phyloP scores from a whole-genome alignment of 768 basidiomycete genomes.

The Coprinopsis cinerea region DNA sequence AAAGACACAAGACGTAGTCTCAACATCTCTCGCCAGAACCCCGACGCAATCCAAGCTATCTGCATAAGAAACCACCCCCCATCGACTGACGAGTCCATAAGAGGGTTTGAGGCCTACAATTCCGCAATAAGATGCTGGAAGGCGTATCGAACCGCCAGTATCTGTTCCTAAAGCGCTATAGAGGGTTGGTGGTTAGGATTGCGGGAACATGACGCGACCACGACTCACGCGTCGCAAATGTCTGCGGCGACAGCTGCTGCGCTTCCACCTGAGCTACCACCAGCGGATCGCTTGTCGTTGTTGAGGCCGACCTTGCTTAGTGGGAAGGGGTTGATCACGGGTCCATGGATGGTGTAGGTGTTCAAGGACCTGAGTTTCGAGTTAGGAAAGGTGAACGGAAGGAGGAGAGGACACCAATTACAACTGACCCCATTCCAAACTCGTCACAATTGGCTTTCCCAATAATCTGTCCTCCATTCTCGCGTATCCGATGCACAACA shows the following conservation, averaged over 20 bases:
- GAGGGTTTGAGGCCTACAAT: conserved; percentile 92
- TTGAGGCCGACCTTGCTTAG: conserved; percentile 5
- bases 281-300: conserved; percentile 52
- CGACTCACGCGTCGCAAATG: conserved; percentile 78
- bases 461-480: conserved; percentile 61
- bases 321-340: conserved; percentile 72
- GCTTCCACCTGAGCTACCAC: conserved; percentile 93
- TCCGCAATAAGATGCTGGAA: conserved; percentile 94
- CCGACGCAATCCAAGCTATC: conserved; percentile 96
- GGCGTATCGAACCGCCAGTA: conserved; percentile 88
- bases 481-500: conserved; percentile 57
- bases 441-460: conserved; percentile 97
- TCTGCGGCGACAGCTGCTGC: conserved; percentile 88
- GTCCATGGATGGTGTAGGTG: conserved; percentile 64
- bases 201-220: neutral
- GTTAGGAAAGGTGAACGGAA: neutral
- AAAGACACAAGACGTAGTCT: conserved; percentile 49
- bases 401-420: neutral
- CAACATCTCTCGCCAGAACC: conserved; percentile 55
- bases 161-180: conserved; percentile 86
- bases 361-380: conserved; percentile 60
- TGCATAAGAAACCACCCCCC: conserved; percentile 90
- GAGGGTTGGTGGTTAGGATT: neutral
- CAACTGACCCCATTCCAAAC: conserved; percentile 91
- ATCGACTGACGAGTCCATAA: conserved; percentile 87